Base-by-base conservation (phyloP, 352 stramenopile genomes). In the Sclerospora graminicola region DNA sequence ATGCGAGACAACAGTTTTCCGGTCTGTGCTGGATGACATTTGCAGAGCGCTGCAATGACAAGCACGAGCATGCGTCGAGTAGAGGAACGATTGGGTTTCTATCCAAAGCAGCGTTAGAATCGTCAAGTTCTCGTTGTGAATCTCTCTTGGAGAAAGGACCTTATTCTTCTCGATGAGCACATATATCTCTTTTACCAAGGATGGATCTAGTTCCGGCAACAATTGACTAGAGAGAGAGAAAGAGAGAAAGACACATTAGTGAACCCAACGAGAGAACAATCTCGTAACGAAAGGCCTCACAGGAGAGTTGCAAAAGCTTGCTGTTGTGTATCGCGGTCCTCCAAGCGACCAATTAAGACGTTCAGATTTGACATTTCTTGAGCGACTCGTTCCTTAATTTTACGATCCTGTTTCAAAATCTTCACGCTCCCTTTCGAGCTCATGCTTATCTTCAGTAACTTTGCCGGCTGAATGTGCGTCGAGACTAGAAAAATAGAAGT, bases 321-420 rank as follows among this genome's bases (percentile, higher is more conserved):
- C n/a, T n/a, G n/a, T n/a, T n/a, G n/a, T n/a, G 70, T 86, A 32
- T 86, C 74, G 13, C 65, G 63, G 29, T 86, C 70, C 45, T 86
- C 70, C 4, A 86, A 53, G 9, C 68, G n/a, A 72, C 66, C 61
- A n/a, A 86, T 69, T 40, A 60, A 38, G 16, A 60, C 43, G 32
- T 64, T 79, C 3, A 84, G 45, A 15, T 66, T 63, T 6, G 28
- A 56, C 21, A 82, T 57, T 16, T 54, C 60, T 14, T 64, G 47
- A 2, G 37, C n/a, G 16, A 62, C 33, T 27, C 45, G 54, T 20
- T 82, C 69, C 26, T 69, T 69, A 1, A 51, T 41, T 46, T 82
- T 81, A 21, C 56, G 59, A 33, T 64, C 49, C n/a, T 64, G 45
- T 34, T 77, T 77, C 21, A 3, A 26, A 26, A 3, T 3, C 21